These are phyloP conservation scores for Brasilioporus rufonigricans DNA, from an alignment of 768 basidiomycete genomes.

Conservation along the genomic window DNA sequence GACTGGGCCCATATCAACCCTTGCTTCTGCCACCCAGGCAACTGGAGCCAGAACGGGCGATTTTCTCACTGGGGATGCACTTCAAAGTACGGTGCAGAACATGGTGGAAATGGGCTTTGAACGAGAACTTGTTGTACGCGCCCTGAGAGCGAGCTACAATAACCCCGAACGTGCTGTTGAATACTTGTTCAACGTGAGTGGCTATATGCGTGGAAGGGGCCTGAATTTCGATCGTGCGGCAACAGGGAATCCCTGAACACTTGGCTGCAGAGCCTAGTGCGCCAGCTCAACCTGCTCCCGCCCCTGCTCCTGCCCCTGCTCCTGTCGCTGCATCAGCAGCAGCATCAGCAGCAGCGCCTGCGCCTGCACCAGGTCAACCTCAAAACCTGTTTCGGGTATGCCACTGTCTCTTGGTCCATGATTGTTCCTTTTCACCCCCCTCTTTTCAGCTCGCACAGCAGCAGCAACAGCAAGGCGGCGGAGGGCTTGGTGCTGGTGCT, in stretches of 20 bases:
- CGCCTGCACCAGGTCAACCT: conserved; percentile 42
- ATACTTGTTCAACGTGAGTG: conserved; percentile 86
- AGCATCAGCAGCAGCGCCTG: conserved; percentile 23
- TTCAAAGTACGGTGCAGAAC: conserved; percentile 75
- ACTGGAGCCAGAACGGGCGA: conserved; percentile 42
- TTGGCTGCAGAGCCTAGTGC: conserved; percentile 39
- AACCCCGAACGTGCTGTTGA: conserved; percentile 99
- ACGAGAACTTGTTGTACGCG: conserved; percentile 78
- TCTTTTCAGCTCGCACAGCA: conserved; percentile 64
- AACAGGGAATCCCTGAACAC: conserved; percentile 72
- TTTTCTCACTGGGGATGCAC: conserved; percentile 73
- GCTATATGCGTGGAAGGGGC: not conserved
- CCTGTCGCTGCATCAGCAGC: conserved; percentile 22
- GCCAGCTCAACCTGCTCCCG: conserved; percentile 34
- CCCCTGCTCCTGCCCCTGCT: conserved; percentile 36
- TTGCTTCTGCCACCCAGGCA: conserved; percentile 29
- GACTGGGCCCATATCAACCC: conserved; percentile 30
- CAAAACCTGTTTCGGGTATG: conserved; percentile 87
- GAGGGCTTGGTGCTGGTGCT: conserved; percentile 26
- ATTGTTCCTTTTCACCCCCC: not conserved
- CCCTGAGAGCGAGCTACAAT: conserved; percentile 91
- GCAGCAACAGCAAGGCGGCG: conserved; percentile 23
- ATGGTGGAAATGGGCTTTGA: conserved; percentile 96
- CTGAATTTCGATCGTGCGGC: conserved; percentile 10
- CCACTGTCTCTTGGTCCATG: not conserved